These are phyloP conservation scores for Psilocybe cubensis DNA, from an alignment of 768 basidiomycete species.

Conservation along the genomic window DNA sequence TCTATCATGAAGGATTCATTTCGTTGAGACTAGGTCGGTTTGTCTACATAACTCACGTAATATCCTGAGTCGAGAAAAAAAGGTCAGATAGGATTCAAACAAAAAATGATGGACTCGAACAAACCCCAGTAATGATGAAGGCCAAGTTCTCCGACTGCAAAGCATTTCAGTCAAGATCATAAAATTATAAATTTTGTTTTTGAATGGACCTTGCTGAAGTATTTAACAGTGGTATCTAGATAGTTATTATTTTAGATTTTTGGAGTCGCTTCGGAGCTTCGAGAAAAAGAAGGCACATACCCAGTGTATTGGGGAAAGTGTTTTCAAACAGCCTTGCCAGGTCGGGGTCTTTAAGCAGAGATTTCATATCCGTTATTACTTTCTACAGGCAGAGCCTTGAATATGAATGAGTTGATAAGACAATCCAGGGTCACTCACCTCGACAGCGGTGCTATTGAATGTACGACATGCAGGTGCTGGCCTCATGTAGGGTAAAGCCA, in stretches of 20 bases:
- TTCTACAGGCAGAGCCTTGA: constrained; percentile 40
- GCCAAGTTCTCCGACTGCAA: constrained; percentile 66
- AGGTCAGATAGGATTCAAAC: background rate
- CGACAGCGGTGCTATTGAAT: constrained; percentile 75
- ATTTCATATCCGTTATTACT: constrained; percentile 77
- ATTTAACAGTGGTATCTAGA: constrained; percentile 79
- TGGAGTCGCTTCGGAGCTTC: background rate
- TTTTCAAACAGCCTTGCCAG: constrained; percentile 81
- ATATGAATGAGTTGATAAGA: background rate
- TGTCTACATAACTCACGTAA: constrained; percentile 54
- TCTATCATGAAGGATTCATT: constrained; percentile 38
- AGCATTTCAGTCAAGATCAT: background rate
- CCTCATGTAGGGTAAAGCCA: constrained; percentile 74
- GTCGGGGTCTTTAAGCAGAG: constrained; percentile 74
- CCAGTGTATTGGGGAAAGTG: constrained; percentile 81
- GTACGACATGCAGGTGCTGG: constrained; percentile 72
- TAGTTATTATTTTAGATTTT: background rate
- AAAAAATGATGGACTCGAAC: constrained; percentile 21
- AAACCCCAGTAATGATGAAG: constrained; percentile 79
- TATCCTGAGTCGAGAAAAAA: constrained; percentile 54
- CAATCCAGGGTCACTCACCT: constrained; percentile 43
- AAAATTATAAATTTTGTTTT: background rate
- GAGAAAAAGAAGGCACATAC: constrained; percentile 34
- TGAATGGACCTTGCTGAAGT: constrained; percentile 58
- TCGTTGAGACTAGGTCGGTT: background rate